Percentiles rank a stretch among this genome's conserved stretches.
Conservation (phyloP, 2,329 filamentous ascomycete genomes). For the Colletotrichum costaricense region DNA sequence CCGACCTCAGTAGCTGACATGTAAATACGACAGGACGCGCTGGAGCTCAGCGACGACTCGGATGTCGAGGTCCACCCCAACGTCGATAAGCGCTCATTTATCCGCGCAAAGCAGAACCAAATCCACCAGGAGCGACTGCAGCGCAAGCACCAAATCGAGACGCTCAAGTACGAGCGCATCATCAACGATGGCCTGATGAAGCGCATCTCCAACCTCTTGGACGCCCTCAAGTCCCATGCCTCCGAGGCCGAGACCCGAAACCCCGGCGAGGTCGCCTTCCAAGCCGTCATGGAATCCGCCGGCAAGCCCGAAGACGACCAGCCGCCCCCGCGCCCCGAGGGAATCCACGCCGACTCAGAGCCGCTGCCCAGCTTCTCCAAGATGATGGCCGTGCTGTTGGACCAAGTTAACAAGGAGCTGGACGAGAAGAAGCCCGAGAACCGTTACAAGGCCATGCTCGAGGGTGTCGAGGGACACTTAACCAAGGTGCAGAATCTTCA, state of each 20-base stretch:
- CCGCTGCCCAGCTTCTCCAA: conserved; percentile 88
- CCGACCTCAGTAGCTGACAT: conserved; percentile 21
- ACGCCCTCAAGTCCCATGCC: conserved; percentile 79
- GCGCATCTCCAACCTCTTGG: conserved; percentile 84
- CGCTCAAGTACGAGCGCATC: conserved; percentile 89
- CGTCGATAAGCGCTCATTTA: conserved; percentile 98
- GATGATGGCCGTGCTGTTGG: conserved; percentile 97
- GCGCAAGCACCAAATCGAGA: conserved; percentile 88
- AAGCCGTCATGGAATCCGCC: conserved; percentile 86
- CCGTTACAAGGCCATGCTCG: conserved; percentile 79
- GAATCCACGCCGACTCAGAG: conserved; percentile 80
- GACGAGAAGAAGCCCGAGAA: conserved; percentile 77
- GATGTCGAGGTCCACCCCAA: conserved; percentile 99
- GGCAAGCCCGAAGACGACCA: conserved; percentile 78
- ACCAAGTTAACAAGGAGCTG: conserved; percentile 88
- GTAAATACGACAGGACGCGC: conserved; percentile 70
- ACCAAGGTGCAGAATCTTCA: conserved; percentile 83
- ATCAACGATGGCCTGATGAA: conserved; percentile 92
- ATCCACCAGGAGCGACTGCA: conserved; percentile 92
- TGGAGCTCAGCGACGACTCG: conserved; percentile 98
- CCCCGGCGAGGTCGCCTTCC: conserved; percentile 87
- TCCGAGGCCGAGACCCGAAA: conserved; percentile 72
- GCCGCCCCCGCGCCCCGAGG: conserved; percentile 79
- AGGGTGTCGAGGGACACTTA: conserved; percentile 81
- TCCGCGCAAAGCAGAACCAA: conserved; percentile 96